Percentiles rank a stretch among this genome's conserved stretches.
Evolutionary conservation across 257 asterid species (phyloP).

Genomic region (Solanum chilense): DNA sequence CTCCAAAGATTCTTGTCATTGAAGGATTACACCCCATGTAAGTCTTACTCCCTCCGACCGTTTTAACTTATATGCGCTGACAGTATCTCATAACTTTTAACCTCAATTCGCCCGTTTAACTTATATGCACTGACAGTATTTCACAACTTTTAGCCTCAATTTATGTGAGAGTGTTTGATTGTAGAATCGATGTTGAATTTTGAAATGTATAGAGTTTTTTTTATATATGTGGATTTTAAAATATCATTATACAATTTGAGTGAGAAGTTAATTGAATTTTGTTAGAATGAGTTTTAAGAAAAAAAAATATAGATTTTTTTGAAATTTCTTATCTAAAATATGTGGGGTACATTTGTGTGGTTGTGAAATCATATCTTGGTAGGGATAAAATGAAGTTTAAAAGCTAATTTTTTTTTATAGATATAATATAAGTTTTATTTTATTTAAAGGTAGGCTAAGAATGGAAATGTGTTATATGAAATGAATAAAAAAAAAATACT

Average conservation of each 20-base stretch:
- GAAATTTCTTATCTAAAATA: neutral
- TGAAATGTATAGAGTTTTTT: neutral
- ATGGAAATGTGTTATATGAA: neutral
- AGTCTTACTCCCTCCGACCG: slow-evolving; percentile 20
- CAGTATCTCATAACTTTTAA: neutral
- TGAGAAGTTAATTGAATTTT: neutral
- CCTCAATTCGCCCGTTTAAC: neutral
- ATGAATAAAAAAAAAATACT: neutral
- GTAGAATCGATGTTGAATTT: neutral
- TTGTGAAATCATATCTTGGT: neutral
- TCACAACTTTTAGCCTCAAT: neutral
- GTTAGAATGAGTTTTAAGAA: neutral
- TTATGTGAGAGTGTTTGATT: neutral
- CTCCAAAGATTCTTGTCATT: slow-evolving; percentile 94
- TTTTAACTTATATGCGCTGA: neutral
- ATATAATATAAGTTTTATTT: too few relatives aligned
- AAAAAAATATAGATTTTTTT: too few relatives aligned
- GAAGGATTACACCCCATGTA: slow-evolving; percentile 99
- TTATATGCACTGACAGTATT: neutral
- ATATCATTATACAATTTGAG: neutral
- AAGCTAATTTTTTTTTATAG: neutral
- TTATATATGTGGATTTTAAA: neutral
- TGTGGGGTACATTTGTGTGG: neutral
- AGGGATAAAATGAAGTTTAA: neutral
- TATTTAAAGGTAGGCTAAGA: rapidly evolving